phyloP scores from a whole-genome alignment of 192 early-diverging fungal species.

The Tieghemiomyces parasiticus region DNA sequence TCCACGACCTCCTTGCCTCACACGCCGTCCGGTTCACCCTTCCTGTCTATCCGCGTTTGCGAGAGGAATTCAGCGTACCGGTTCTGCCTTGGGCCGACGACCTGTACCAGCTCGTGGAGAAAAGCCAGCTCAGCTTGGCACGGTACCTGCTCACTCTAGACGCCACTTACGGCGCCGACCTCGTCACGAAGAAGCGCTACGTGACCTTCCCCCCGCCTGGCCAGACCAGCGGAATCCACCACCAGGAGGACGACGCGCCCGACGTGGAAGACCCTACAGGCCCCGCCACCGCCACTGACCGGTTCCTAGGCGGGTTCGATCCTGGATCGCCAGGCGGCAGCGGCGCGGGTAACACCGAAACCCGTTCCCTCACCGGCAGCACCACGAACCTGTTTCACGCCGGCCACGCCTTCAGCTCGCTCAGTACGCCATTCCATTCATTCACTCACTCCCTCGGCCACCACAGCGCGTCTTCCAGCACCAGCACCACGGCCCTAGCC shows the following conservation, averaged over 20 bases:
- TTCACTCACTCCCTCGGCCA: not conserved
- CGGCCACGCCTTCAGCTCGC: not conserved
- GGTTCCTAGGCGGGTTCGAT: too few species aligned
- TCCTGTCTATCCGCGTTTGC: not conserved
- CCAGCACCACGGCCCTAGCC: conserved; percentile 3
- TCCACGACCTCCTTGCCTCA: conserved; percentile 22
- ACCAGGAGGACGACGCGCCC: not conserved
- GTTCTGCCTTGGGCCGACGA: not conserved
- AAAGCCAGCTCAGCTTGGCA: not conserved
- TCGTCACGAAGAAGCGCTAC: conserved; percentile 4
- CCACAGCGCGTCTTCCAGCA: not conserved
- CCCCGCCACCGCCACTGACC: not conserved
- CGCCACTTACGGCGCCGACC: conserved; percentile 6
- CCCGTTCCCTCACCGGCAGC: not conserved
- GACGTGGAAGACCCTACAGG: not conserved
- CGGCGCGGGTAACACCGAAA: not conserved
- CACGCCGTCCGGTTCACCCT: conserved; percentile 15
- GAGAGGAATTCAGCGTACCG: not conserved
- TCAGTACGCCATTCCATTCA: conserved; percentile 1
- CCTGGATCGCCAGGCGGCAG: not conserved
- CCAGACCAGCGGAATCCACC: conserved; percentile 15
- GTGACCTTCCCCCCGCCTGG: conserved; percentile 19
- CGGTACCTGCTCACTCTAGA: not conserved
- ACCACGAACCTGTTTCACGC: not conserved
- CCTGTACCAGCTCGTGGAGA: not conserved